Evolutionary conservation across 2,329 filamentous ascomycete genomes (phyloP).

Genomic region (Herpotrichia juniperi): DNA sequence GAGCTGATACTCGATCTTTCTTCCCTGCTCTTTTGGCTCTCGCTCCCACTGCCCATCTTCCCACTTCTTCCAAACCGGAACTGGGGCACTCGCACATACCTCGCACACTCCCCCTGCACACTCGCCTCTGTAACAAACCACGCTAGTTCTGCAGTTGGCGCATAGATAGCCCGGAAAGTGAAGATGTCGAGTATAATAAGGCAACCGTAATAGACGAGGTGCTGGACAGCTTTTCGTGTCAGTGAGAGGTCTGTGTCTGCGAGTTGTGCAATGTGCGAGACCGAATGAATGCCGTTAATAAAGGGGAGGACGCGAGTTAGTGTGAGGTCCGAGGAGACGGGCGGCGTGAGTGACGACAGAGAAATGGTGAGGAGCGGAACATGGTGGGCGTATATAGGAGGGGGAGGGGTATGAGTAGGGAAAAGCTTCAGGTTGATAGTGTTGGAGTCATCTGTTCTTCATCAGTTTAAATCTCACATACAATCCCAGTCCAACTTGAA

Average conservation of each 20-base stretch:
- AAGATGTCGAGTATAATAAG: conserved; percentile 92
- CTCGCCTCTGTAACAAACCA: conserved; percentile 78
- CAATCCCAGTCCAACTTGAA: background rate
- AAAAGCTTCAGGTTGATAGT: conserved; percentile 97
- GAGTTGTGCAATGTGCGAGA: conserved; percentile 82
- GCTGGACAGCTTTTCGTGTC: conserved; percentile 83
- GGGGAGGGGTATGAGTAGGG: conserved; percentile 77
- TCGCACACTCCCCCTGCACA: conserved; percentile 84
- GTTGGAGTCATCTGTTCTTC: conserved; percentile 77
- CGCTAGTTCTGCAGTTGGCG: conserved; percentile 77
- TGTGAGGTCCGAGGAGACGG: conserved; percentile 74
- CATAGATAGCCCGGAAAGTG: conserved; percentile 91
- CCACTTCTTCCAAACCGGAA: conserved; percentile 25
- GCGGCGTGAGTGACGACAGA: conserved; percentile 40
- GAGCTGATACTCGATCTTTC: conserved; percentile 30
- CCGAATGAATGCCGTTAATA: conserved; percentile 90
- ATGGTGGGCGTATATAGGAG: conserved; percentile 83
- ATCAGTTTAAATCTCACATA: conserved; percentile 10
- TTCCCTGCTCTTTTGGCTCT: conserved; percentile 18
- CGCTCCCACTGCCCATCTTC: conserved; percentile 19
- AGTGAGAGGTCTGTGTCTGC: conserved; percentile 88
- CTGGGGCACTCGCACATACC: conserved; percentile 69
- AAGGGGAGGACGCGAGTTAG: conserved; percentile 79
- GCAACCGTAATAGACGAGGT: conserved; percentile 92
- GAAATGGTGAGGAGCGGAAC: conserved; percentile 77